Evolutionary conservation across 2,329 filamentous ascomycete genomes (phyloP), one percentile per base, ranked within the genome.

Genomic region (Calonectria hawksworthii): DNA sequence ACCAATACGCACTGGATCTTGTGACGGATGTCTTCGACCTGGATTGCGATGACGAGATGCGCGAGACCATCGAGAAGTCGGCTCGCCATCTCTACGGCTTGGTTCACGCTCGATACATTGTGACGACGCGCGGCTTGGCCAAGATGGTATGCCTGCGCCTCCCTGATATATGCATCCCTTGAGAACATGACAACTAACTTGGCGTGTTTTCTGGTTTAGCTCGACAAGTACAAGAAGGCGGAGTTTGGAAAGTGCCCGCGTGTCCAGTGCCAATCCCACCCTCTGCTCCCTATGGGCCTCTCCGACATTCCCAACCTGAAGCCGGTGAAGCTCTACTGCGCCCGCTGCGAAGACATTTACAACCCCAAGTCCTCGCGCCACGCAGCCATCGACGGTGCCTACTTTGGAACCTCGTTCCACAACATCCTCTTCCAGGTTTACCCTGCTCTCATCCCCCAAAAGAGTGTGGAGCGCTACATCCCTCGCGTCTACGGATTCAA

Each of bases 341-440:
- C 94, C 63, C 95, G 96, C 81, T 99, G 97, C 89, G 97, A 99
- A 89, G 97, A 99, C 85, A 94, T 98, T 74, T 99, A 99, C 90
- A 99, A 99, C 87, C 97, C 97, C 56, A 99, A 99, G 86, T 99
- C 97, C 4, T 96, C 95, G 26, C 95, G 97, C 34, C 97, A 99
- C 86, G 96, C 96, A 66, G 92, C 94, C 74, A 98, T 99, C 82
- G 97, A 99, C 84, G 97, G 97, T 77, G 97, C 97, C 78, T 99
- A 99, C 90, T 99, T 99, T 80, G 97, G 97, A 80, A 96, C 96
- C 63, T 98, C 95, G 3, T 99, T 99, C 89, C 96, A 98, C 90
- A 98, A 98, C 87, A 98, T 99, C 86, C 92, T 99, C 76, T 99
- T 99, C 89, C 97, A 99, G 86, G 97, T 99, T 70, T 99, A 99